Evolutionary conservation across 2,329 filamentous ascomycete species (phyloP), one percentile per base, ranked within the genome.

Genomic region (Samsoniella hepiali): DNA sequence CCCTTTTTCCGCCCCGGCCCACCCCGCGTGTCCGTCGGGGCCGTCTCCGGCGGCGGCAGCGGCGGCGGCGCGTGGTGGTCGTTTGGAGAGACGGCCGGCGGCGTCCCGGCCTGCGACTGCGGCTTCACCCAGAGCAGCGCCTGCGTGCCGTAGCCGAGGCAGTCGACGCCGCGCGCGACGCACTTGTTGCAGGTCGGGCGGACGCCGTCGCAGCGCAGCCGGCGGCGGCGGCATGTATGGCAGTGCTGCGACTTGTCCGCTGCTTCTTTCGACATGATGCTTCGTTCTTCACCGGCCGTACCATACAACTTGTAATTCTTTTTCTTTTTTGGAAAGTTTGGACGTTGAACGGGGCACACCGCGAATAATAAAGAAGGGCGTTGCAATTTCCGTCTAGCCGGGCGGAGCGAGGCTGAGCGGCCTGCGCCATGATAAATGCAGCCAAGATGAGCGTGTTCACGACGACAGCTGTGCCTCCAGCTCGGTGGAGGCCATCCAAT

Each of bases 171-270:
- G 13, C 66, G 56, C 11, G 36, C 47, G 42, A 50, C 57, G 45
- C 66, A 67, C 17, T 67, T 67, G 22, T 54, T 45, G 61, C 66
- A 67, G 34, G 44, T 53, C 17, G 65, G 66, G 32, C 59, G 62
- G 34, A 44, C 29, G 38, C 56, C 66, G 49, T 66, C 66, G 50
- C 66, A 67, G 40, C 64, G 64, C 50, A 65, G 64, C 22, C 66
- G 63, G 13, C 60, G 63, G 8, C 64, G 66, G 3, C 65, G 66
- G 47, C 65, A 66, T 2, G 66, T 65, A 27, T 67, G 66, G 40
- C 58, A 64, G 36, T 62, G 50, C 38, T 61, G 49, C 49, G 60
- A 32, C n/a, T 57, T 63, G 32, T 51, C 58, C 1, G 3, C 44
- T 22, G 51, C 10, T 31, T 57, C 53, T 34, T 32, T 5, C 27